Conservation (phyloP, 352 stramenopile species). For the Pythium vanterpoolii region DNA sequence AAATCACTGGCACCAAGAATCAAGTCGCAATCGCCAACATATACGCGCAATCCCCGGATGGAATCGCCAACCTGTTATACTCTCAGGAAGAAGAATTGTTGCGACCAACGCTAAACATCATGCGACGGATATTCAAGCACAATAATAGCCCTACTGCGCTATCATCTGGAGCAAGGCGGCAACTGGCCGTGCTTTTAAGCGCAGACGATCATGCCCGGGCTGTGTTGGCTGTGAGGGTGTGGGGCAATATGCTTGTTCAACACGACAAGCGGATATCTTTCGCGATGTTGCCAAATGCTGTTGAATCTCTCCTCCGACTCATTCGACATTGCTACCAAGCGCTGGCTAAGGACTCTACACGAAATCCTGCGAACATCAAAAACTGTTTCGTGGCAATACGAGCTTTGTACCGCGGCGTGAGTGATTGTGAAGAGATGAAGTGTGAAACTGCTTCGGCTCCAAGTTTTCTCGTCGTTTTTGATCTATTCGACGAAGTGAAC, state of each 20-base stretch:
- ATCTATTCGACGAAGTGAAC: conserved; percentile 38
- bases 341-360: not conserved
- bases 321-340: conserved; percentile 22
- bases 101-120: conserved; percentile 29
- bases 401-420: conserved; percentile 25
- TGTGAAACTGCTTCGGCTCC: conserved; percentile 34
- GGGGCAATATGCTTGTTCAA: conserved; percentile 58
- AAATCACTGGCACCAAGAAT: conserved; percentile 54
- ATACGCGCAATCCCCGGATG: conserved; percentile 44
- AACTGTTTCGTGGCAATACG: conserved; percentile 14
- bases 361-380: conserved; percentile 1
- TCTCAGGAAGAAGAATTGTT: conserved; percentile 31
- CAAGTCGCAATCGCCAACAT: conserved; percentile 33
- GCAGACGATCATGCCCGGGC: conserved; percentile 6
- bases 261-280: conserved; percentile 55
- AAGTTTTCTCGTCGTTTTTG: conserved; percentile 44
- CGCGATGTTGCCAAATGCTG: conserved; percentile 30
- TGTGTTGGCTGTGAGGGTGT: conserved; percentile 44
- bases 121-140: conserved; percentile 59
- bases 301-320: conserved; percentile 40
- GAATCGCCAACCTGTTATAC: conserved; percentile 55
- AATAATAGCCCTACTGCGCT: conserved; percentile 40
- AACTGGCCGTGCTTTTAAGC: conserved; percentile 39
- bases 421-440: conserved; percentile 22
- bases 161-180: conserved; percentile 36